Evolutionary conservation across 202 grass and related monocot genomes (phyloP).

Genomic region (Setaria viridis): DNA sequence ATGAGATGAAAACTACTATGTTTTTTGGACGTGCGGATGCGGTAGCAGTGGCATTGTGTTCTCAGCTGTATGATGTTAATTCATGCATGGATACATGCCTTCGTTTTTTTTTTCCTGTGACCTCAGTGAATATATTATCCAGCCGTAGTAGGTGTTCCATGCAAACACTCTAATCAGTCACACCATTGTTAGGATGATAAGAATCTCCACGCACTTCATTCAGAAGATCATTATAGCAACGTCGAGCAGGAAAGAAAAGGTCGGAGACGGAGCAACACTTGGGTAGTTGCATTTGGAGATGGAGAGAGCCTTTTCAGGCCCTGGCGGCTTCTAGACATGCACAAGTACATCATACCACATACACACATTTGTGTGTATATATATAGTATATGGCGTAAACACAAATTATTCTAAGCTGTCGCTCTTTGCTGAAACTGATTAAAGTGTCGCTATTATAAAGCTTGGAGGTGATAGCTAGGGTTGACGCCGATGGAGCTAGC

Average conservation of each 20-base stretch:
- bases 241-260: neutral
- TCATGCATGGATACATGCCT: neutral
- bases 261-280: neutral
- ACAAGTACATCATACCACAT: neutral
- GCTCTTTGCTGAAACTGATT: neutral
- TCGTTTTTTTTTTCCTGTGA: neutral
- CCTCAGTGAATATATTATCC: neutral
- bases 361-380: no score
- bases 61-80: neutral
- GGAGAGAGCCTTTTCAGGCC: neutral
- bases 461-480: constrained; percentile 33
- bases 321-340: constrained; percentile 39
- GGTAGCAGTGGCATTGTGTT: neutral
- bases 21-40: no score
- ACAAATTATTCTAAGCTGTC: neutral
- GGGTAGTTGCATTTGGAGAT: constrained; percentile 25
- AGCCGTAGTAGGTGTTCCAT: neutral
- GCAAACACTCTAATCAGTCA: neutral
- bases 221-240: neutral
- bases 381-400: neutral
- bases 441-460: constrained; percentile 34
- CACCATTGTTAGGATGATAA: neutral
- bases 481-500: constrained; percentile 38
- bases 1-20: no score
- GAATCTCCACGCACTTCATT: neutral